Conservation (phyloP, 257 asterid genomes). For the Mitragyna speciosa region DNA sequence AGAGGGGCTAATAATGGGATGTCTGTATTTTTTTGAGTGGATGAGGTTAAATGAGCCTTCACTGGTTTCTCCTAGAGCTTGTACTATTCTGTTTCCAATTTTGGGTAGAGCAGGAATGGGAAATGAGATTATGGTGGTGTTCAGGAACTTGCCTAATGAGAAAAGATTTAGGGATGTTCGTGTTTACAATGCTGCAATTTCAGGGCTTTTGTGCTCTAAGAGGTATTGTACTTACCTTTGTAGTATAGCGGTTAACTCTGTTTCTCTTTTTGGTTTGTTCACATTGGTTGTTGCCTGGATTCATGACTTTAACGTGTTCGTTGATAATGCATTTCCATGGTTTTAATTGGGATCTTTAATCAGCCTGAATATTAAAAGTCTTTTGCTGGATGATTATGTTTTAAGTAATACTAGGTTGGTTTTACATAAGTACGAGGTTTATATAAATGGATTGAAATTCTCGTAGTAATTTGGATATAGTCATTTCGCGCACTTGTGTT, state of each 20-base stretch:
- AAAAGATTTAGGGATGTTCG: constrained; percentile 59
- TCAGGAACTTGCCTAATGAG: constrained; percentile 65
- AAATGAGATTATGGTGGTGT: constrained; percentile 54
- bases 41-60: constrained; percentile 76
- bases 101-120: constrained; percentile 77
- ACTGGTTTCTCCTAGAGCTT: constrained; percentile 70
- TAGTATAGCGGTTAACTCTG: neutral
- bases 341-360: neutral
- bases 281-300: neutral
- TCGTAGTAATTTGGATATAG: neutral
- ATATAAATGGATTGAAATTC: neutral
- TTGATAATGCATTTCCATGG: neutral
- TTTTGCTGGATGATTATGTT: neutral
- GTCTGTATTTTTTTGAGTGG: constrained; percentile 92
- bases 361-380: neutral
- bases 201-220: constrained; percentile 64
- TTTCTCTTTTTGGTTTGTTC: constrained; percentile 8
- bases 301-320: neutral
- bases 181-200: constrained; percentile 76
- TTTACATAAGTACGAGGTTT: neutral
- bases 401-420: neutral
- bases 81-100: constrained; percentile 60
- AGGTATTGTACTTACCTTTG: constrained; percentile 43
- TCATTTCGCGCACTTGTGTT: neutral
- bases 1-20: constrained; percentile 50